Conservation (phyloP, 2,329 filamentous ascomycete species). For the Daldinia eschscholtzii region DNA sequence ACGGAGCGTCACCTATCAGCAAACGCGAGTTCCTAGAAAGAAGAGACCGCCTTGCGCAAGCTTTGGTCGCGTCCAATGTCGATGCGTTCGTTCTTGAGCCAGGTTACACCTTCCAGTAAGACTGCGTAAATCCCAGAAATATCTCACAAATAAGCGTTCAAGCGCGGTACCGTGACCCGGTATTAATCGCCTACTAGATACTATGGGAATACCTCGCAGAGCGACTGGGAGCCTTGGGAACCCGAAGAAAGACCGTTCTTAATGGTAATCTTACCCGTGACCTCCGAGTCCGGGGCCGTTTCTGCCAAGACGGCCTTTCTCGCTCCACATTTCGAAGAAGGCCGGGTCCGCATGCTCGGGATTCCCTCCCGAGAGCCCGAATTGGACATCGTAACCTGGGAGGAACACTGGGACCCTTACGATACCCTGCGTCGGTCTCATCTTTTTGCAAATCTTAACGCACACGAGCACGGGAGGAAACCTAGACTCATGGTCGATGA, state of each 20-base stretch:
- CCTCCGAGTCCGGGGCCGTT: conserved; percentile 56
- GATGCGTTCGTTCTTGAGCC: conserved; percentile 74
- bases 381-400: conserved; percentile 69
- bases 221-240: conserved; percentile 74
- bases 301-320: conserved; percentile 69
- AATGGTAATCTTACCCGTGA: conserved; percentile 68
- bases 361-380: conserved; percentile 66
- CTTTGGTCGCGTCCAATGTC: conserved; percentile 62
- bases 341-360: conserved; percentile 67
- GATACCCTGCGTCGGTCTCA: conserved; percentile 62
- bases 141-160: not conserved
- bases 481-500: conserved; percentile 72
- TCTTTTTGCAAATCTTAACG: conserved; percentile 51
- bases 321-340: conserved; percentile 71
- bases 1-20: conserved; percentile 61
- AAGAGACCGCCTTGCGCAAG: conserved; percentile 67
- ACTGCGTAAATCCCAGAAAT: not conserved
- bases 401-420: conserved; percentile 76
- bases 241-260: conserved; percentile 73
- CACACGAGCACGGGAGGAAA: conserved; percentile 23
- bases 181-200: conserved; percentile 52
- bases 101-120: conserved; percentile 71
- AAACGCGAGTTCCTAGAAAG: conserved; percentile 66
- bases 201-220: conserved; percentile 72
- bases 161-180: not conserved